Base-by-base conservation (phyloP, 2,329 filamentous ascomycete genomes). In the Diatrype stigma region DNA sequence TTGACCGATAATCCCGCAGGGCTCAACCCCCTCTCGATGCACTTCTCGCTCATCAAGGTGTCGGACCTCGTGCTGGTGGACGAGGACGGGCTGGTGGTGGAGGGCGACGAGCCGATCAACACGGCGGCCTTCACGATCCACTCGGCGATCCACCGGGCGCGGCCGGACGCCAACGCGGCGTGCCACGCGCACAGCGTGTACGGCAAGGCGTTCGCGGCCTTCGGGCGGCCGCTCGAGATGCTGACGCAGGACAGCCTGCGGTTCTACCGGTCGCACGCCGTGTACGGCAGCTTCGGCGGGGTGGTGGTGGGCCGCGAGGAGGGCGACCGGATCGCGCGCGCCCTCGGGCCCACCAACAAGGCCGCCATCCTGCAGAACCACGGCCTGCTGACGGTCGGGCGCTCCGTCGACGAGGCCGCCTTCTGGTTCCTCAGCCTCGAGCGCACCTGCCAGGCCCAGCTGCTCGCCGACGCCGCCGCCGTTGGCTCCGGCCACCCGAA, bases 111-210 rank as follows among this genome's bases (percentile, higher is more conserved):
- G 21, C 45, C 37, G 26, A 49, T 52, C 34, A 52, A 52, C 42
- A 37, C 38, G 11, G 26, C 73, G 47, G 80, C 80, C 1, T 84
- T 82, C 58, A 77, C 80, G 70, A 84, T 85, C 50, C 81, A 84
- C 62, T 75, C 76, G 3, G 80, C 79, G 22, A 77, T 84, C 2
- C 80, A 84, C 60, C 72, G 72, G 28, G 81, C 81, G 2, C 73
- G 81, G 1, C 80, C 80, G 1, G 81, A 84, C 59, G 73, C 84
- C 28, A 70, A 78, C 52, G 79, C 78, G 48, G 81, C 80, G 4
- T 79, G 79, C 1, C 81, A 85, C 62, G 77, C 76, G 2, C 81
- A 84, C 63, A 76, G 74, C 16, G 45, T 83, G 46, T 76, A 82
- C 59, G 81, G 81, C 4, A 78, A 80, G 48, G 74, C 79, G 6